A percentile compares a stretch with the other conserved stretches of the same genome.
These are phyloP conservation scores for Leonotis leonurus DNA, from an alignment of 257 asterid species.

Conservation along the genomic window DNA sequence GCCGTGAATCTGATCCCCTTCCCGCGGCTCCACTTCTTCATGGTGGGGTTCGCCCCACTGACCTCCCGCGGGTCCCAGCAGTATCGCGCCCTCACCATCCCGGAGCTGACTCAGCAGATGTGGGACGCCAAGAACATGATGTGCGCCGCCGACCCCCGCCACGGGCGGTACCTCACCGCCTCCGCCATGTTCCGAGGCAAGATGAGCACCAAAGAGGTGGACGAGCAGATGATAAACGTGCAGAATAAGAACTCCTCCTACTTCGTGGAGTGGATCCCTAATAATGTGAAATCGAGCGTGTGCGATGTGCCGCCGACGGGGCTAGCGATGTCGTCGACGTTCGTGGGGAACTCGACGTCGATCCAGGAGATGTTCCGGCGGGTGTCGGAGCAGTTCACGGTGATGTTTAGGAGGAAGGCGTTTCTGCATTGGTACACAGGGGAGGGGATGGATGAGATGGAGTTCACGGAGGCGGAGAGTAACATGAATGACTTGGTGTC, in stretches of 20 bases:
- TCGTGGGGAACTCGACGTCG: conserved; percentile 67
- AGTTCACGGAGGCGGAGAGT: conserved; percentile 66
- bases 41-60: conserved; percentile 70
- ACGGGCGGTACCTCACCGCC: conserved; percentile 69
- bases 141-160: conserved; percentile 79
- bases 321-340: conserved; percentile 67
- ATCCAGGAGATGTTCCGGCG: conserved; percentile 72
- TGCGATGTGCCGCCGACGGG: conserved; percentile 72
- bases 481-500: conserved; percentile 71
- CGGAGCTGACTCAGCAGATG: conserved; percentile 74
- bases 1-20: conserved; percentile 71
- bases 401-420: conserved; percentile 62
- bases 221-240: conserved; percentile 67
- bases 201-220: conserved; percentile 74
- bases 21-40: conserved; percentile 71
- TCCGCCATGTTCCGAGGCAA: conserved; percentile 74
- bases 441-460: conserved; percentile 79
- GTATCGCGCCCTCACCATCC: conserved; percentile 63
- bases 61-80: conserved; percentile 69
- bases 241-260: conserved; percentile 79
- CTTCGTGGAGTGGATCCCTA: conserved; percentile 75
- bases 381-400: conserved; percentile 61
- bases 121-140: conserved; percentile 80
- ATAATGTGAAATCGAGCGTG: conserved; percentile 73
- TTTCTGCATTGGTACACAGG: conserved; percentile 73